Evolutionary conservation across 352 stramenopile genomes (phyloP), one percentile per base, ranked within the genome.

Genomic region (Globisporangium carolinianum): DNA sequence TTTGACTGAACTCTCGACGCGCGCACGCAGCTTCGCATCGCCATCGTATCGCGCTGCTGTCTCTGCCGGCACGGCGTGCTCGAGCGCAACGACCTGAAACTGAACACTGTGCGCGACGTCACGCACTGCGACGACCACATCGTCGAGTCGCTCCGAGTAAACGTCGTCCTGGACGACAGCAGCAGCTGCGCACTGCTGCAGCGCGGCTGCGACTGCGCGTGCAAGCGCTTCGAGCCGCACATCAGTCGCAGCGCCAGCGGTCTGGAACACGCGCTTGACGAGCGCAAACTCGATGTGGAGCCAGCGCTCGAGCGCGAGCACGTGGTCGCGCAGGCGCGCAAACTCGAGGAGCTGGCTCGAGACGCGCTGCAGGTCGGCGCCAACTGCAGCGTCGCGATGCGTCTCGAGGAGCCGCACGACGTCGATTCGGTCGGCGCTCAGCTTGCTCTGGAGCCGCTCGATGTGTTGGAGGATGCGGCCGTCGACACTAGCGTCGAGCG

Each of bases 61-160:
- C 37, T 91, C 79, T 52, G 89, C 58, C 6, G 73, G 77, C 37
- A 91, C 57, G 35, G 83, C 72, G 55, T 83, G 73, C 63, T 91
- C 79, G 1, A 91, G 53, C 15, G 72, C 76, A 45, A 55, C 55
- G 2, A 89, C 37, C 47, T 83, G 83, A 9, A 53, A 61, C 47
- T 89, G 78, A 5, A 87, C 55, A 12, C 38, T 38, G 4, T 60
- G 58, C 6, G 76, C 61, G 10, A 76, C 64, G 6, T 87, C 78
- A 0, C 32, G 42, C 5, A 76, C 57, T 0, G 70, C 70, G 6
- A 76, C 66, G 0, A 67, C 50, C 9, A 85, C 14, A 15, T 73
- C 71, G 1, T 61, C 48, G 3, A 78, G 41, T 24, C 71, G 68
- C 9, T 47, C 8, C 0, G 49, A 55, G 37, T 68, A 51, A 4